Percentiles rank a stretch among this genome's conserved stretches.
Conservation (phyloP, 1,284 basidiomycete genomes). For the Psilocybe mexicana region DNA sequence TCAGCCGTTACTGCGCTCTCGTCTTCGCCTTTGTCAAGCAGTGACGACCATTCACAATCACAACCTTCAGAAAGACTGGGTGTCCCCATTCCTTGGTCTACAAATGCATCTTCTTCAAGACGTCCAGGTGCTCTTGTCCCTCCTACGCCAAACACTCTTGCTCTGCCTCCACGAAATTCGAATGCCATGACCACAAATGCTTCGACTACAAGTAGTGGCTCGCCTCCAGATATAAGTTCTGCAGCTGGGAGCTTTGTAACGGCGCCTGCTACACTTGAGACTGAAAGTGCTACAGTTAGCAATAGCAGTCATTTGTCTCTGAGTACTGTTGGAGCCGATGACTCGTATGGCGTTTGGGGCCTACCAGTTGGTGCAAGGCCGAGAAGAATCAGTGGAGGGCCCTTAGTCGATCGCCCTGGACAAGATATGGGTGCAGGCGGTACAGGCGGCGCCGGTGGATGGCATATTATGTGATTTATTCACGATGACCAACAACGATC, state of each 20-base stretch:
- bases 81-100: slow-evolving; percentile 23
- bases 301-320: slow-evolving; percentile 7
- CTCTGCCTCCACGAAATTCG: slow-evolving; percentile 6
- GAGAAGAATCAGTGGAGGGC: slow-evolving; percentile 13
- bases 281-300: slow-evolving; percentile 40
- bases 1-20: background rate
- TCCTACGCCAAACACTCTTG: slow-evolving; percentile 2
- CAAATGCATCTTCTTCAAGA: background rate
- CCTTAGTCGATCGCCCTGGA: slow-evolving; percentile 24
- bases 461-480: slow-evolving; percentile 9
- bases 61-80: slow-evolving; percentile 16
- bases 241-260: slow-evolving; percentile 69
- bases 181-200: slow-evolving; percentile 10
- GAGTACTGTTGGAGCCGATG: background rate
- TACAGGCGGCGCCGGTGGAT: slow-evolving; percentile 9
- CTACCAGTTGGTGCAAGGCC: slow-evolving; percentile 2
- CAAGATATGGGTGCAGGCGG: slow-evolving; percentile 24
- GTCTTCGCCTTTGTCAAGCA: background rate
- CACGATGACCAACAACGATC: background rate
- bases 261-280: slow-evolving; percentile 54
- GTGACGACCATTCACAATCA: background rate
- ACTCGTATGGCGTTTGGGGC: slow-evolving; percentile 20
- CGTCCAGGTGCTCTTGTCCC: slow-evolving; percentile 6
- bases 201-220: slow-evolving; percentile 25
- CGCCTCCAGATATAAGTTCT: slow-evolving; percentile 63